These are phyloP conservation scores for Capronia americana DNA, from an alignment of 2,329 filamentous ascomycete genomes.

Conservation along the genomic window DNA sequence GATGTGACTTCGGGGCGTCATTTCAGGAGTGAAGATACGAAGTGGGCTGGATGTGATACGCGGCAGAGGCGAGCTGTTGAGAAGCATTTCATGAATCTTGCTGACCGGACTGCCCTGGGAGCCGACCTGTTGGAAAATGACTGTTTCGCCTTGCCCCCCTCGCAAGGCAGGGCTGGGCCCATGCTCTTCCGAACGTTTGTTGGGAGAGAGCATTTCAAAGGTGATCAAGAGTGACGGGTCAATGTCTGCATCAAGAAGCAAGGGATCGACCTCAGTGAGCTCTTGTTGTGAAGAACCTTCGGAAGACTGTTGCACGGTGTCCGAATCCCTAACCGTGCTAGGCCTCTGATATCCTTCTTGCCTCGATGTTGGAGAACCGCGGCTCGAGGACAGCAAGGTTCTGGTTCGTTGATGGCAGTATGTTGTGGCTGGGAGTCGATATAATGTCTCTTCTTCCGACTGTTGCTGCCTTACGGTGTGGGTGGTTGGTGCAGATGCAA, in stretches of 20 bases:
- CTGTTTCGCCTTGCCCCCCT: constrained; percentile 23
- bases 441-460: constrained; percentile 15
- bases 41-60: background rate
- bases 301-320: background rate
- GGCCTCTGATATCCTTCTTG: background rate
- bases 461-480: background rate
- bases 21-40: constrained; percentile 7
- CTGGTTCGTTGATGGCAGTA: constrained; percentile 29
- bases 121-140: constrained; percentile 18
- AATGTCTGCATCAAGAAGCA: constrained; percentile 10
- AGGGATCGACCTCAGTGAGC: constrained; percentile 16
- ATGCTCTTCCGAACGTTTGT: background rate
- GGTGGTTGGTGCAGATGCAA: background rate
- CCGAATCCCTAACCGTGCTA: constrained; percentile 7
- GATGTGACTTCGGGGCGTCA: background rate
- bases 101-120: background rate
- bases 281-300: constrained; percentile 24
- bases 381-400: constrained; percentile 21
- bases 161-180: constrained; percentile 14
- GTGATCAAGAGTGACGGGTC: constrained; percentile 29
- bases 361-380: background rate
- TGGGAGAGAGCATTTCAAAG: constrained; percentile 22
- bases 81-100: background rate
- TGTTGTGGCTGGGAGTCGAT: constrained; percentile 23
- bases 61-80: background rate